A percentile compares a stretch with the other conserved stretches of the same genome.
Conservation (phyloP, 495 filamentous ascomycete species). For the Achaetomiella virescens region DNA sequence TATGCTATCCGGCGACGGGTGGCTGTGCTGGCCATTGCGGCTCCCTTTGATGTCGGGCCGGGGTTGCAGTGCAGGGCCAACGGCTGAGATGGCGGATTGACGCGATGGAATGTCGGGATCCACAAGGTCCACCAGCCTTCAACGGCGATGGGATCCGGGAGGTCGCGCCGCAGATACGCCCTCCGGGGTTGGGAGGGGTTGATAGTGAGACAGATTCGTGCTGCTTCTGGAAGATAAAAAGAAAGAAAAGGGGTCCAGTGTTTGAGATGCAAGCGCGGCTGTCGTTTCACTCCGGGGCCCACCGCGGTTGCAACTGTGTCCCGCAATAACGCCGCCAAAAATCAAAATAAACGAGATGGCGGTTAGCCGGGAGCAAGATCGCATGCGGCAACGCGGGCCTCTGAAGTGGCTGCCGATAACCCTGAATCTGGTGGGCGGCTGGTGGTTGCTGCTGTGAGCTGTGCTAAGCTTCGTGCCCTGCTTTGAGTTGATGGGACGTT, state of each 20-base stretch:
- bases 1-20: slow-evolving; percentile 30
- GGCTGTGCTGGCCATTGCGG: slow-evolving; percentile 25
- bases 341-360: neutral
- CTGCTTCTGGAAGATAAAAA: neutral
- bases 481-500: neutral
- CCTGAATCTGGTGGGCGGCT: neutral
- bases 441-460: neutral
- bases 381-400: slow-evolving; percentile 5
- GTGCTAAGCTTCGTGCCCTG: too few species aligned
- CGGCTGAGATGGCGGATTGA: neutral
- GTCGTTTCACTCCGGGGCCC: neutral
- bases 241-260: too few species aligned
- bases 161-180: slow-evolving; percentile 23
- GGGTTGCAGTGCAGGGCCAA: slow-evolving; percentile 16
- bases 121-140: slow-evolving; percentile 12
- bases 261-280: too few species aligned
- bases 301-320: neutral
- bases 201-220: neutral
- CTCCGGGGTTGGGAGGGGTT: neutral
- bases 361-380: neutral
- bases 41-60: slow-evolving; percentile 19
- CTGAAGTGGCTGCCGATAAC: neutral
- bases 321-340: neutral
- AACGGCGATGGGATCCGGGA: slow-evolving; percentile 14
- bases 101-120: neutral